Conservation (phyloP, 352 stramenopile species). For the Vaucheria bursata region DNA sequence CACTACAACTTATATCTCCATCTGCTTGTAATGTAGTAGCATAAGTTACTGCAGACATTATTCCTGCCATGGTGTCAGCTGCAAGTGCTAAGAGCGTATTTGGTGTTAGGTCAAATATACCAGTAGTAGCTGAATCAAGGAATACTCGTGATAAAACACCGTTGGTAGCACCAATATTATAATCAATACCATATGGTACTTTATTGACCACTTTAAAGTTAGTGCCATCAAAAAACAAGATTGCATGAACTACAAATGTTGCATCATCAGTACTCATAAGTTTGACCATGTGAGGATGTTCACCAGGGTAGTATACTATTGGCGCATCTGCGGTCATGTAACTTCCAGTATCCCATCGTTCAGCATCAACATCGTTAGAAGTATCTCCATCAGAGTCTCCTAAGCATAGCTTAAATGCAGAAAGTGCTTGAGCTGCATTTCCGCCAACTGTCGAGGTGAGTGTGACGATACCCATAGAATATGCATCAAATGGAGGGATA, state of each 20-base stretch:
- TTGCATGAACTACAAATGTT: slow-evolving; percentile 16
- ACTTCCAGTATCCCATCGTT: slow-evolving; percentile 57
- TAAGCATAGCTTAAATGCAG: slow-evolving; percentile 56
- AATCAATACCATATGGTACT: background rate
- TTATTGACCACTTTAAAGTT: background rate
- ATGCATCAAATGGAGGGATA: background rate
- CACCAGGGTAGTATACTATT: slow-evolving; percentile 2
- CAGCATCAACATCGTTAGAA: slow-evolving; percentile 58
- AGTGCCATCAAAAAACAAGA: slow-evolving; percentile 15
- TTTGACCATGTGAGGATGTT: slow-evolving; percentile 48
- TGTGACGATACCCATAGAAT: slow-evolving; percentile 40
- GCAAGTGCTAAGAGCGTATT: slow-evolving; percentile 6
- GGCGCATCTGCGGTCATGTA: slow-evolving; percentile 32
- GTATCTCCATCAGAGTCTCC: slow-evolving; percentile 55
- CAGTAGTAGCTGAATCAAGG: slow-evolving; percentile 15
- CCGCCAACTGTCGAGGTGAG: background rate
- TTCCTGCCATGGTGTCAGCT: background rate
- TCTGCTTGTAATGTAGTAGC: slow-evolving; percentile 20
- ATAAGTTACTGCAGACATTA: slow-evolving; percentile 14
- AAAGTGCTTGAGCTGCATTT: background rate
- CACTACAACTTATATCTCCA: slow-evolving; percentile 19
- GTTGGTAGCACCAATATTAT: slow-evolving; percentile 11
- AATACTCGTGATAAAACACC: slow-evolving; percentile 37
- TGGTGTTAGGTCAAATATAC: slow-evolving; percentile 6
- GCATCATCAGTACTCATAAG: slow-evolving; percentile 39